Evolutionary conservation across 1,284 basidiomycete genomes (phyloP), one percentile per base, ranked within the genome.

Genomic region (Naganishia sp.): DNA sequence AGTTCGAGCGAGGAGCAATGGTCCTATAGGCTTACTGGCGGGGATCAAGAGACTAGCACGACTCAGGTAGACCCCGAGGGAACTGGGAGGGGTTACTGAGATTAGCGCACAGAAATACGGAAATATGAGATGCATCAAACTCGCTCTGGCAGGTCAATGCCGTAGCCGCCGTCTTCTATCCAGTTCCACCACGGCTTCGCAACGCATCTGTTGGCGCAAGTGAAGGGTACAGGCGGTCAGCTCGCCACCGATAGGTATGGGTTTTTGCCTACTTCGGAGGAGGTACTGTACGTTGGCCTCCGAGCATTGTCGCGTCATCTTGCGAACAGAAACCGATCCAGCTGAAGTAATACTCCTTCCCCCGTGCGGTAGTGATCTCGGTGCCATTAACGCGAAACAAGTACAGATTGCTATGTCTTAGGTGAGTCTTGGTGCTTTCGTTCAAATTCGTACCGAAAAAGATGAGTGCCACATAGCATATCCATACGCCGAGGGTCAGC

Each of bases 371-470:
- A 13, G 25, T n/a, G n/a, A 36, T 23, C n/a, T 59, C 56, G 5
- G 56, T 59, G 6, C 59, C 59, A 33, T 61, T 61, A 11, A 61
- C 23, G 7, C 21, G 33, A 1, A 61, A 13, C 39, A 61, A 52
- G 9, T 42, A 28, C 10, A 52, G 6, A n/a, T 18, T 7, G 49
- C 13, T 21, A 5, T 55, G n/a, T 15, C 36, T 42, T 3, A 23
- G 10, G 3, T n/a, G 39, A 18, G 36, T 43, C 54, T 42, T 55
- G 9, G 10, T n/a, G 18, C 18, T 43, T 21, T 21, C 21, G 6
- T 39, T 21, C 21, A 55, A 21, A n/a, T 36, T 36, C 25, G 54
- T 55, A 42, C 54, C 54, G 31, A 18, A 13, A 54, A 54, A n/a
- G 13, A 28, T 54, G 18, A 54, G n/a, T 6, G 36, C n/a, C 9